Evolutionary conservation across 1,139 yeast species (phyloP), one percentile per base, ranked within the genome.

Genomic region (Taphrina deformans): DNA sequence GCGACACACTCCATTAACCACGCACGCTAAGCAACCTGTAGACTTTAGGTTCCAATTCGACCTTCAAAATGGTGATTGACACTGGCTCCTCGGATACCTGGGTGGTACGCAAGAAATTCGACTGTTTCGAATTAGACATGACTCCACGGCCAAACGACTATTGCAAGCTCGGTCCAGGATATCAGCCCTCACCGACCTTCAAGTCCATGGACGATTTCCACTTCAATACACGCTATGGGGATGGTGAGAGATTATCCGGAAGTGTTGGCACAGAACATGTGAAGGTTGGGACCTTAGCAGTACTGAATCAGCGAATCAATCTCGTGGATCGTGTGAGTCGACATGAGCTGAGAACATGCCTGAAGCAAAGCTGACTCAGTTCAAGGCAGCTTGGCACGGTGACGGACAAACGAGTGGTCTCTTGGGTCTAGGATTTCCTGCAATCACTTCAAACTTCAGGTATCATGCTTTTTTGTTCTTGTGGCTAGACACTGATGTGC

Each of bases 71-170:
- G 26, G 63, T 59, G 38, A 59, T 59, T 23, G 63, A 59, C 29
- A 59, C 63, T 4, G 63, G 63, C 7, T 59, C 63, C 23, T 50
- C 56, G 21, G 63, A 59, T 18, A 38, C 63, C 1, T 59, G 63
- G 63, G 31, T 52, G 6, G 29, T 59, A 12, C n/a, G 48, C 14
- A 23, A 59, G 26, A 44, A 50, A 14, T 59, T 50, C 46, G 41
- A 41, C 5, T 59, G 63, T 16, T 14, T 52, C 12, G 63, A 59
- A 23, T 26, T 18, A 7, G 51, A 50, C 14, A 12, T 50, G 27
- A 18, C 24, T 18, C 18, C n/a, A 3, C 29, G 12, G 16, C 41
- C 9, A 7, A 51, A 48, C 14, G 50, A 26, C 27, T 26, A 18
- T 10, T 59, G 63, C 29, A 23, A 31, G 16, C 33, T 59, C 40